phyloP scores from a whole-genome alignment of 495 filamentous ascomycete species.

The Daldinia decipiens region DNA sequence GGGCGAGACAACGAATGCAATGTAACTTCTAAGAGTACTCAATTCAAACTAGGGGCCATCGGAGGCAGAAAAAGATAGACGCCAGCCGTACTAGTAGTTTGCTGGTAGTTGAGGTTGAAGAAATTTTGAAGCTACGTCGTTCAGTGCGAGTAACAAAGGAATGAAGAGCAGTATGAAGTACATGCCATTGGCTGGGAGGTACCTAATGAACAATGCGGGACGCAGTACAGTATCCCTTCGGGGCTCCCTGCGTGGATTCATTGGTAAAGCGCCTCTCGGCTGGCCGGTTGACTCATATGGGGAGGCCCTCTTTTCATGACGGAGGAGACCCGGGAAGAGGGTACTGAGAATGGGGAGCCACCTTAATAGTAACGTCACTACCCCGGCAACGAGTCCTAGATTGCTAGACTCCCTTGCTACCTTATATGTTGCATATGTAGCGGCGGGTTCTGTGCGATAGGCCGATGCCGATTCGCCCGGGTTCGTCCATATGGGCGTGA shows the following conservation, averaged over 20 bases:
- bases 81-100: not conserved
- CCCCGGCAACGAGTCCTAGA: conserved; percentile 22
- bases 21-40: conserved; percentile 1
- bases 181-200: conserved; percentile 22
- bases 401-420: conserved; percentile 1
- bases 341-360: conserved; percentile 18
- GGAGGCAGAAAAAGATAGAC: conserved; percentile 8
- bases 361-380: conserved; percentile 14
- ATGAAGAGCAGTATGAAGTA: conserved; percentile 10
- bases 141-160: conserved; percentile 14
- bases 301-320: conserved; percentile 19
- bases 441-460: conserved; percentile 12
- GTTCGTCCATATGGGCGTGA: conserved; percentile 1
- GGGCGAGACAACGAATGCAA: conserved; percentile 3
- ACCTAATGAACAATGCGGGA: not conserved
- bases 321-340: conserved; percentile 30
- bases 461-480: conserved; percentile 32
- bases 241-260: conserved; percentile 18
- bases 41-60: conserved; percentile 16
- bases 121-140: conserved; percentile 9
- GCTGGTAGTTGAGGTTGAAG: conserved; percentile 5
- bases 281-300: conserved; percentile 43
- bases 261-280: conserved; percentile 11
- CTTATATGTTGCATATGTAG: not conserved
- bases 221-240: conserved; percentile 16